Evolutionary conservation across 257 asterid species (phyloP), one percentile per base, ranked within the genome.

Genomic region (Gentiana dahurica): DNA sequence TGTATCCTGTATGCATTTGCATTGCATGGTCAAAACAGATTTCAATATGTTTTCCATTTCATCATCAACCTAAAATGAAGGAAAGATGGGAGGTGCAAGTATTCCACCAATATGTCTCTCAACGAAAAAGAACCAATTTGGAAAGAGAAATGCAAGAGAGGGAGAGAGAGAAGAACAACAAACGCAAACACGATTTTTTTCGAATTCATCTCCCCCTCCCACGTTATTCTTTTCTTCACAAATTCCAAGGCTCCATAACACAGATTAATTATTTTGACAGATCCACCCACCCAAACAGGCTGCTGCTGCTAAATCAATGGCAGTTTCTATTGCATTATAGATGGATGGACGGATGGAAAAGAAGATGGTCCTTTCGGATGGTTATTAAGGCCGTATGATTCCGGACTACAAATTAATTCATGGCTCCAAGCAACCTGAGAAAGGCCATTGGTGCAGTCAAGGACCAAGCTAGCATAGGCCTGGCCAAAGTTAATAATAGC

Each of bases 401-500:
- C 24, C 24, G 24, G 24, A 24, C 24, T 24, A 24, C 24, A 24
- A 41, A 5, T 41, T 41, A 41, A 46, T n/a, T 46, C 7, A 92
- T 92, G 99, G 95, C 78, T 76, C 83, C 94, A 24, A 84, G 95
- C 89, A 93, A 82, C 77, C 38, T 89, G 1, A 74, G 95, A 37
- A 77, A 81, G 57, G 97, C 97, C 69, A 86, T 89, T 5, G 97
- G 95, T 39, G 95, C 96, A 8, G 94, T 93, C 39, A 93, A 93
- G 63, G 99, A 93, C 73, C 81, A 73, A 53, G 84, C 97, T 5
- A 93, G 95, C 84, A 92, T 92, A 52, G 71, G 99, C 63, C 78
- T 92, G 2, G 99, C 99, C 44, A 92, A 85, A 72, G 94, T 89
- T 0, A 7, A 41, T 24, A 85, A 91, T 1, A 70, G 80, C 75